Base-by-base conservation (phyloP, 2,329 filamentous ascomycete species). In the Hypoxylon sp. region DNA sequence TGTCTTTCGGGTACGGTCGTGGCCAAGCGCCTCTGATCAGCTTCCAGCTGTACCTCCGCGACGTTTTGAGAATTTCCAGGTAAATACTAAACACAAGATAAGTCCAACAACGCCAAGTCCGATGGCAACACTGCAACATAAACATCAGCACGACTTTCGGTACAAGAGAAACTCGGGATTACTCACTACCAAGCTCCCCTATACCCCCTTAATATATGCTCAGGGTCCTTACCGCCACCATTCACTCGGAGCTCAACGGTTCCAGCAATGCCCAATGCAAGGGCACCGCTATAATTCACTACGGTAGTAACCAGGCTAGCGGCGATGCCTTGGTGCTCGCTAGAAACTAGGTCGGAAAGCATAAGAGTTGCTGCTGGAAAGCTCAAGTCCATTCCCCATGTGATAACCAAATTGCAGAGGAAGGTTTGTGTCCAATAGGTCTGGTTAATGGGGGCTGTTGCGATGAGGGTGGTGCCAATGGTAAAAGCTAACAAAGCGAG, bases 211-310 rank as follows among this genome's bases (percentile, higher is more conserved):
- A 77, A 57, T 19, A 73, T 67, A 27, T 72, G 68, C 17, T 76
- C 70, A 0, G 65, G 39, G 19, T 69, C 70, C 44, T 47, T 44
- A 7, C 68, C 67, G 7, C 65, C 67, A 19, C 63, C 62, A 51
- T 71, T 70, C 6, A 73, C 67, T 32, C 68, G 69, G n/a, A 73
- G 37, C 52, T 76, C 76, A 27, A 78, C 68, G 6, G 84, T 86
- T 0, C 86, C 86, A 0, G 86, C 87, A 59, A 89, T 79, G 0
- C 87, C 87, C 6, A 89, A 79, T 1, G 84, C 85, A 29, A 88
- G 78, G 7, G 83, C 84, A 44, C 88, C 88, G 63, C 81, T 84
- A 73, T 89, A 89, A 73, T 89, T 89, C 42, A 89, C 83, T 48
- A 88, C 79, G 0, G 86, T 88, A 51, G 82, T 86, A 61, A 89